These are phyloP conservation scores for Colletotrichum magnum DNA, from an alignment of 2,329 filamentous ascomycete species.

Conservation along the genomic window DNA sequence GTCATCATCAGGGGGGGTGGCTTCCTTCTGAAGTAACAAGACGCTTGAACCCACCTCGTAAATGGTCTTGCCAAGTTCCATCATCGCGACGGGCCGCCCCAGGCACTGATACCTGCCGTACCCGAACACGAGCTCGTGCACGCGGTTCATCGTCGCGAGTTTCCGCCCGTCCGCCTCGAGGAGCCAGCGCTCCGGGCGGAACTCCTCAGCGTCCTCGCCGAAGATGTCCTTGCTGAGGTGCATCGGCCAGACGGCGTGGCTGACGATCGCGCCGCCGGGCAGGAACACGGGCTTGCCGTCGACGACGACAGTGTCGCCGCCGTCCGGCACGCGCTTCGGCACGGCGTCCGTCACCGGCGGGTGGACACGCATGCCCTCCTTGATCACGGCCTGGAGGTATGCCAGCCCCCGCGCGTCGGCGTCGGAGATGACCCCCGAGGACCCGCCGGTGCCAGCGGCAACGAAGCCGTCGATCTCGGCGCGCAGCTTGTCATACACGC, in stretches of 20 bases:
- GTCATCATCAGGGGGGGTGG: too few species aligned
- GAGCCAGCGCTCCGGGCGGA: slow-evolving; percentile 72
- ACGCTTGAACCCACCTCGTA: slow-evolving; percentile 58
- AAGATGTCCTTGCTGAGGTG: slow-evolving; percentile 70
- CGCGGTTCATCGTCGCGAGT: slow-evolving; percentile 52
- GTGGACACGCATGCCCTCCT: slow-evolving; percentile 69
- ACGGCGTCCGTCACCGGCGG: slow-evolving; percentile 59
- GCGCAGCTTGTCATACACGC: slow-evolving; percentile 61
- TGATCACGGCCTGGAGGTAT: slow-evolving; percentile 71
- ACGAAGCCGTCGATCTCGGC: slow-evolving; percentile 59
- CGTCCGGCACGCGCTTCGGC: slow-evolving; percentile 53
- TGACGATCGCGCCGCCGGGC: slow-evolving; percentile 42
- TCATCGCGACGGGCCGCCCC: slow-evolving; percentile 61
- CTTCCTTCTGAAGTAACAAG: background rate
- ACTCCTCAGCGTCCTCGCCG: slow-evolving; percentile 68
- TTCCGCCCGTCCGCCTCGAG: slow-evolving; percentile 52
- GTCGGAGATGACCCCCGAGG: slow-evolving; percentile 52
- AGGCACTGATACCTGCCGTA: slow-evolving; percentile 60
- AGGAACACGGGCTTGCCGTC: slow-evolving; percentile 51
- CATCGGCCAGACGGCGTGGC: slow-evolving; percentile 48
- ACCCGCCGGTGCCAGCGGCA: slow-evolving; percentile 8
- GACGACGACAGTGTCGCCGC: slow-evolving; percentile 42
- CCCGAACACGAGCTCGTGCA: slow-evolving; percentile 61
- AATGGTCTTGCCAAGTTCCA: slow-evolving; percentile 63
- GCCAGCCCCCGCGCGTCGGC: slow-evolving; percentile 61